These are phyloP conservation scores for Coemansia sp. DNA, from an alignment of 192 early-diverging fungal genomes.

Conservation along the genomic window DNA sequence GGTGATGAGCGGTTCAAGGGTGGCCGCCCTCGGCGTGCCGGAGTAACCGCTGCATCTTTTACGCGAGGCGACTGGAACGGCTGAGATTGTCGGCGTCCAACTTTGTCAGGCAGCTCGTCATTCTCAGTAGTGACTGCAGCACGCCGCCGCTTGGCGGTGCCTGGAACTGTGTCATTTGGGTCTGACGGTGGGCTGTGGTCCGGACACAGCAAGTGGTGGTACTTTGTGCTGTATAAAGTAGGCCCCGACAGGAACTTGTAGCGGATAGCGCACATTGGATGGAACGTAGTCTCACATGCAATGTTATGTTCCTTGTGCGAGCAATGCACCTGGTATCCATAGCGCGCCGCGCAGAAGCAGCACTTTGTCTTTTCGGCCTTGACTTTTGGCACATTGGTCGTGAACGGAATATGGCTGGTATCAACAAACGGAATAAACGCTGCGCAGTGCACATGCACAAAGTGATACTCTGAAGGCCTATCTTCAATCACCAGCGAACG, in stretches of 20 bases:
- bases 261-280: constrained; percentile 51
- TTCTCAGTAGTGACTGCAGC: neutral
- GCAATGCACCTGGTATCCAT: constrained; percentile 40
- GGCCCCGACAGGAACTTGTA: constrained; percentile 30
- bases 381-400: constrained; percentile 26
- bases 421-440: constrained; percentile 38
- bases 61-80: constrained; percentile 6
- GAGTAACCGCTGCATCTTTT: too few relatives aligned
- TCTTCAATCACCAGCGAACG: constrained; percentile 27
- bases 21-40: neutral
- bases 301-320: constrained; percentile 13
- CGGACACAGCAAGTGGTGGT: constrained; percentile 23
- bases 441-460: constrained; percentile 50
- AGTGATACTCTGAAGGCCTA: constrained; percentile 23
- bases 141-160: constrained; percentile 18
- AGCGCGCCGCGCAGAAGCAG: constrained; percentile 29
- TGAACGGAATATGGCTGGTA: constrained; percentile 41
- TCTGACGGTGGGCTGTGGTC: constrained; percentile 7
- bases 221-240: constrained; percentile 31
- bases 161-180: too few relatives aligned
- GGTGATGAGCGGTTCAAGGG: too few relatives aligned
- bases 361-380: constrained; percentile 15
- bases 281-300: constrained; percentile 27
- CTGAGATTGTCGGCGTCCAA: constrained; percentile 19
- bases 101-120: neutral